Evolutionary conservation across 306 rosid genomes (phyloP), one percentile per base, ranked within the genome.

Genomic region (Datisca glomerata): DNA sequence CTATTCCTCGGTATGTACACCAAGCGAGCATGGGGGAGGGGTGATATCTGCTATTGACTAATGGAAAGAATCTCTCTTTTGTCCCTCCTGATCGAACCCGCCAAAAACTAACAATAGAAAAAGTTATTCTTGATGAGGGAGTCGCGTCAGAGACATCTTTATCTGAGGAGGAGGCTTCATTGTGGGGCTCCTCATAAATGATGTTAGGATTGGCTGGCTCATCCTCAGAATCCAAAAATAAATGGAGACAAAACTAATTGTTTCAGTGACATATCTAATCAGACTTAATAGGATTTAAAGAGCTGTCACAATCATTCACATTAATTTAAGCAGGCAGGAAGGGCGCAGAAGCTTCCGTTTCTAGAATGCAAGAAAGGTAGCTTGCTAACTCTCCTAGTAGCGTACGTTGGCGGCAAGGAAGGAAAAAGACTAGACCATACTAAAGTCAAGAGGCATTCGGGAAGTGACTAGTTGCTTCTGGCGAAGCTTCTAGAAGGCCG

Each of bases 111-210:
- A n/a, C n/a, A n/a, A n/a, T n/a, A n/a, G n/a, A 27, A 45, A 45
- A 25, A 45, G 21, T 25, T 14, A 20, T 45, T 45, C 51, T 45
- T 15, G 51, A 7, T 10, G 37, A 14, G 51, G 25, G 51, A 45
- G 21, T 45, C 24, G 34, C 33, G 6, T 45, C 15, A 13, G 21
- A 25, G 33, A 45, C 36, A 25, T 45, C 51, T 45, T 27, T 45
- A 45, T 45, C 51, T 45, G 51, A 45, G 36, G 22, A 3, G 23
- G 51, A 4, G 7, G 15, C 37, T 16, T 27, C 31, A 27, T 27
- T 7, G 7, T 27, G 4, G 4, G 31, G 31, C 31, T 27, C 7
- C 31, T 27, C 31, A 27, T 27, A 27, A 27, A 27, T 27, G 31
- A 27, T 27, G 31, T 27, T 27, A 27, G 31, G 31, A 27, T 27